Base-by-base conservation (phyloP, 345 rosid genomes). In the Eucalyptus cloeziana region DNA sequence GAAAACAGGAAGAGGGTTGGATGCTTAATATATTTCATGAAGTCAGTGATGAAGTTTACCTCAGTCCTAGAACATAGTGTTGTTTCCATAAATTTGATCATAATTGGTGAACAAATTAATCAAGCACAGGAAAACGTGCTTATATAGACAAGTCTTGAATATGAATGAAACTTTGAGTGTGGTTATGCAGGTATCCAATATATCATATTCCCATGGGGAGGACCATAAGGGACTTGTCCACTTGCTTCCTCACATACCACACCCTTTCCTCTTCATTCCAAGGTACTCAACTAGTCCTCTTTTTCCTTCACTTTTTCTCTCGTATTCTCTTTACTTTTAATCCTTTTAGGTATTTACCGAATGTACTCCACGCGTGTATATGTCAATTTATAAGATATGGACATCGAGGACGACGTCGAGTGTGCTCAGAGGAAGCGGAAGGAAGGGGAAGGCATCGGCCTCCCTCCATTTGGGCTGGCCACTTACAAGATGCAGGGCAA, bases 201-300 rank as follows among this genome's bases (percentile, higher is more conserved):
- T 94, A 94, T 90, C 95, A 93, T 92, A 94, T 94, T 51, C 95
- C 95, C 3, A 94, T 93, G 95, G 95, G 94, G 86, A 93, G 93
- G 90, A 94, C 94, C 89, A 94, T 94, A n/a, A 94, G 89, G 93
- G 95, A 94, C 91, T 90, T 94, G 90, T 93, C 95, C 49, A 93
- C 95, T 14, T 91, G 95, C 88, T 94, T 94, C 89, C 94, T 94
- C 86, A 92, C 94, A 10, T 94, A 94, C 92, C 95, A 94, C 89
- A 94, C 95, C 86, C 92, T 94, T 17, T 94, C 95, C 45, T 94
- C 95, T 43, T 94, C 93, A 44, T 94, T 94, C 86, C 95, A 93
- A 94, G 95, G 95, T 90, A 86, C 47, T 76, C 14, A 37, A 76
- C 47, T 6, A 76, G 30, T 76, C 47, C 8, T 76, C 83, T 76